Conservation (phyloP, 495 filamentous ascomycete species). For the Cryomyces antarcticus region DNA sequence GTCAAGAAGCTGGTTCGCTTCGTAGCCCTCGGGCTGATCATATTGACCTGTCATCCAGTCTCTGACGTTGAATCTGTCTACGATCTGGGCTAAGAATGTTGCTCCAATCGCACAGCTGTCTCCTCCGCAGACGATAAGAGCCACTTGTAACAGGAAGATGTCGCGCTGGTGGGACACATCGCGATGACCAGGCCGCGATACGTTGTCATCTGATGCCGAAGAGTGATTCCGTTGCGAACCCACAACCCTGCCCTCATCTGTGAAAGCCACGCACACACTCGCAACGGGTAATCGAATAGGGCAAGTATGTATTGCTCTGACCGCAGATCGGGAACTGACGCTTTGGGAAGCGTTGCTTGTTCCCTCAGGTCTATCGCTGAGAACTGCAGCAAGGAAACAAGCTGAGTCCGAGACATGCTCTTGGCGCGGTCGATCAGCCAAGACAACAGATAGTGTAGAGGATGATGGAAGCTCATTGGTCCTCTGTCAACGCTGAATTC, state of each 20-base stretch:
- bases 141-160: constrained; percentile 83
- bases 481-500: constrained; percentile 73
- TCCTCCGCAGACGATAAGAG: constrained; percentile 69
- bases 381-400: constrained; percentile 46
- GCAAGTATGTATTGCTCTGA: constrained; percentile 65
- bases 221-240: constrained; percentile 91
- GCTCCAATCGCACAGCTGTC: too few species aligned
- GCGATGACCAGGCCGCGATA: constrained; percentile 65
- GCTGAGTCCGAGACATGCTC: constrained; percentile 40
- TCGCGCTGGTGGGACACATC: constrained; percentile 89
- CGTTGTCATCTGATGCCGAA: constrained; percentile 82
- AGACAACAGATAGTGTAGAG: constrained; percentile 88
- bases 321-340: constrained; percentile 19
- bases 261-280: constrained; percentile 87
- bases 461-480: constrained; percentile 94
- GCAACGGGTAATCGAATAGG: constrained; percentile 78
- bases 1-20: constrained; percentile 72
- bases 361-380: constrained; percentile 35
- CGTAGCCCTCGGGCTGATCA: constrained; percentile 43
- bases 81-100: constrained; percentile 68
- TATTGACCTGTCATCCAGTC: constrained; percentile 79
- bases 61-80: constrained; percentile 77
- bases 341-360: constrained; percentile 30
- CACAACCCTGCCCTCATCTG: constrained; percentile 98
- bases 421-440: constrained; percentile 89